phyloP scores from a whole-genome alignment of 768 basidiomycete genomes.

The Lentinula sp. region DNA sequence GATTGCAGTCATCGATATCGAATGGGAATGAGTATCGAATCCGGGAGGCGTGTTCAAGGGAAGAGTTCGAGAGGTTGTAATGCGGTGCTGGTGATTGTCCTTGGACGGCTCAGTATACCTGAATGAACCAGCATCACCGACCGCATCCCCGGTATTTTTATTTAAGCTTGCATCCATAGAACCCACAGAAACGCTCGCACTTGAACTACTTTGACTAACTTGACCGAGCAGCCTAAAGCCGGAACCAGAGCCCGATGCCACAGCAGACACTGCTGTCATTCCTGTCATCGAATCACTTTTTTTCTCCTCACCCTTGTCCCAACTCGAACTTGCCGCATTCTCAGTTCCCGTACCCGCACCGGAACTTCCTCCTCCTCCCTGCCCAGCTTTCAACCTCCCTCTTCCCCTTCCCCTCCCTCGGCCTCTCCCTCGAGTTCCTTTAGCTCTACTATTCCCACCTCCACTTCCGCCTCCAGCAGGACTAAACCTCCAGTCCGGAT shows the following conservation, averaged over 20 bases:
- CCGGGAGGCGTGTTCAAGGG: neutral
- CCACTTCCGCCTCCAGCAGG: slow-evolving; percentile 31
- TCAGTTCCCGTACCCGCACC: neutral
- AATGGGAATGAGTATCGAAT: neutral
- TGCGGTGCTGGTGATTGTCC: neutral
- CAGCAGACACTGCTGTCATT: neutral
- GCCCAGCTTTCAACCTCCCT: slow-evolving; percentile 1
- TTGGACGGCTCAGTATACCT: neutral
- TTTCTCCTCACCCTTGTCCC: neutral
- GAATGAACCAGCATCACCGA: neutral
- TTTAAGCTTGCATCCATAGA: no score
- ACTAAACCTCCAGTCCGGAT: slow-evolving; percentile 81
- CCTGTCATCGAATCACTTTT: no score
- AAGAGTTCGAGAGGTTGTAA: neutral
- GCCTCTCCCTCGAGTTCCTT: neutral
- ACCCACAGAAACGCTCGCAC: neutral
- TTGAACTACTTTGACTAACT: neutral
- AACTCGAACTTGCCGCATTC: neutral
- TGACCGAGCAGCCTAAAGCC: no score
- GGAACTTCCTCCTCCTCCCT: neutral
- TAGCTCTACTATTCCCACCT: neutral
- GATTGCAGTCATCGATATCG: neutral
- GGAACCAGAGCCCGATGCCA: no score
- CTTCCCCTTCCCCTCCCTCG: slow-evolving; percentile 1
- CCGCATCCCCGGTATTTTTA: neutral